These are phyloP conservation scores for Rhodotorula babjevae DNA, from an alignment of 768 basidiomycete species.

Conservation along the genomic window DNA sequence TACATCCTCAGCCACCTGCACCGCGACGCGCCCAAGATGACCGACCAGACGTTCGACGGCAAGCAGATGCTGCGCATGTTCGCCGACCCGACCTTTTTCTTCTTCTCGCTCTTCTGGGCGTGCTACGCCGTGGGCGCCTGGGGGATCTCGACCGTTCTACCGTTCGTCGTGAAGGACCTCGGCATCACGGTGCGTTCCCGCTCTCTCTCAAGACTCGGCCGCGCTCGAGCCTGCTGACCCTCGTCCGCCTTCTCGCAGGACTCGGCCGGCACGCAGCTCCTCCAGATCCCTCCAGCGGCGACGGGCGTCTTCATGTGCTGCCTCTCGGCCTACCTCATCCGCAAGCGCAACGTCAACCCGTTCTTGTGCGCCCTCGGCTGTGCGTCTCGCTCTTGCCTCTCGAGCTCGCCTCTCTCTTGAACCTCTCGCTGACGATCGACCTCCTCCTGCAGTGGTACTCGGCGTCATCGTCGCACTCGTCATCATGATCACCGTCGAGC, in stretches of 20 bases:
- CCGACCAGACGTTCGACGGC: conserved; percentile 6
- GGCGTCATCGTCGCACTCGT: conserved; percentile 5
- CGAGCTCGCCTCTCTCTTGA: not conserved
- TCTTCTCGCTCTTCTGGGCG: conserved; percentile 6
- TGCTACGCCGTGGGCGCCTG: conserved; percentile 9
- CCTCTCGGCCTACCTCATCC: conserved; percentile 8
- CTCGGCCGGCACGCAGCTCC: conserved; percentile 14
- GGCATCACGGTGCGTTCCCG: not conserved
- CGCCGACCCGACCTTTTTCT: conserved; percentile 3
- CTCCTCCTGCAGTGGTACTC: not conserved
- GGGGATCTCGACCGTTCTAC: conserved; percentile 13
- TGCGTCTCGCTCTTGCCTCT: not conserved
- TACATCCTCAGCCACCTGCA: not conserved
- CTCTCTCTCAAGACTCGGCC: not conserved
- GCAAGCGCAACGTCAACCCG: not conserved
- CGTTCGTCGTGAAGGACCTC: conserved; percentile 12
- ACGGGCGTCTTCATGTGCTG: conserved; percentile 13
- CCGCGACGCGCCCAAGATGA: conserved; percentile 4
- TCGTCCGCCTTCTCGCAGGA: not conserved
- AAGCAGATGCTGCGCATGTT: not conserved
- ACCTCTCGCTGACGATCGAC: not conserved
- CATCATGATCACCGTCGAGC: conserved; percentile 1
- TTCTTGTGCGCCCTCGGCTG: not conserved
- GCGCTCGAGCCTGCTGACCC: not conserved
- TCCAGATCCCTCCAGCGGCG: conserved; percentile 18